These are phyloP conservation scores for Leccinum disarticulatum DNA, from an alignment of 768 basidiomycete genomes.

Conservation along the genomic window DNA sequence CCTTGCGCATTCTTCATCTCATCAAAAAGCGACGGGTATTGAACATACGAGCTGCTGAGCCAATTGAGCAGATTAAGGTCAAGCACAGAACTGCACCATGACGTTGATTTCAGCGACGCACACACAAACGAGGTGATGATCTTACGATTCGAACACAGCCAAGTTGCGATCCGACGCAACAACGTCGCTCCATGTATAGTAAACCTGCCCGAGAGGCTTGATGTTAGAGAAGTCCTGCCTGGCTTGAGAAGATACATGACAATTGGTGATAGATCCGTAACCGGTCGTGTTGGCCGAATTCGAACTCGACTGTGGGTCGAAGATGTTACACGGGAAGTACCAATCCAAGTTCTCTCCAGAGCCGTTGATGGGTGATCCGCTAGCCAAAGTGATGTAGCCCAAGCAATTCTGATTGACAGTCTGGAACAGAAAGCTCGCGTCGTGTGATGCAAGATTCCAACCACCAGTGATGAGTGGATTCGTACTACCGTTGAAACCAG, in stretches of 20 bases:
- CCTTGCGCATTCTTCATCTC: constrained; percentile 66
- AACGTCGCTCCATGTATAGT: constrained; percentile 91
- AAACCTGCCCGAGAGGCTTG: constrained; percentile 77
- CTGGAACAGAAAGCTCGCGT: constrained; percentile 95
- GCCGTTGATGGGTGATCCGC: constrained; percentile 69
- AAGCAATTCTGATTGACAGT: constrained; percentile 83
- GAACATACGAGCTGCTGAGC: constrained; percentile 79
- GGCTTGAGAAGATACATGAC: constrained; percentile 64
- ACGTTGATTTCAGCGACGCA: constrained; percentile 5
- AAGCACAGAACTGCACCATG: constrained; percentile 65
- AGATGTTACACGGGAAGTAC: constrained; percentile 98
- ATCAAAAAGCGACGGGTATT: constrained; percentile 83
- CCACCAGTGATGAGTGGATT: constrained; percentile 81
- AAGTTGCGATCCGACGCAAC: constrained; percentile 67
- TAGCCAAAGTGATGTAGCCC: constrained; percentile 69
- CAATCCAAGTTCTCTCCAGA: constrained; percentile 68
- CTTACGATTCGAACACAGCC: constrained; percentile 93
- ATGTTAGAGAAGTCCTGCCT: constrained; percentile 51
- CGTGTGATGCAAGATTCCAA: constrained; percentile 82
- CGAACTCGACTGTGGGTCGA: constrained; percentile 64
- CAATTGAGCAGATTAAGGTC: constrained; percentile 84
- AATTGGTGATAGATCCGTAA: constrained; percentile 64
- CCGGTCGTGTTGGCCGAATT: constrained; percentile 57
- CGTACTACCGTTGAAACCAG: constrained; percentile 69
- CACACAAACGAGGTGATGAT: constrained; percentile 18